Conservation (phyloP, 495 filamentous ascomycete genomes). For the Friedmanniomyces endolithicus region DNA sequence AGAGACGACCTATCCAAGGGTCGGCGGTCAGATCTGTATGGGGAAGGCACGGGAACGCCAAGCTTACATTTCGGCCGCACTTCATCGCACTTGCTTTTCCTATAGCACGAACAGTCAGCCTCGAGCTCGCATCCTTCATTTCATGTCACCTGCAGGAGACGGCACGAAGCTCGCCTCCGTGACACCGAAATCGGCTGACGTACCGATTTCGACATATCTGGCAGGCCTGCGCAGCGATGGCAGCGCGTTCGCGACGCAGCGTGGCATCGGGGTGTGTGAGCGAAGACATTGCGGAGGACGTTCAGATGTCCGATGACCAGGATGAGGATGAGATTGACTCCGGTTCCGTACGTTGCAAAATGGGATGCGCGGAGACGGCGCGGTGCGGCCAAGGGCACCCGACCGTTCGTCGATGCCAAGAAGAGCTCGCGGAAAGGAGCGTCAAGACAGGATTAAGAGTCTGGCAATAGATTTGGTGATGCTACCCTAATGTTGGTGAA, state of each 20-base stretch:
- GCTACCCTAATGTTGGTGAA: too few relatives aligned
- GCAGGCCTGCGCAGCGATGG: conserved; percentile 29
- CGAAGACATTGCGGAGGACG: background rate
- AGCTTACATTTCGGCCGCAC: conserved; percentile 23
- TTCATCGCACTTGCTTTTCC: conserved; percentile 30
- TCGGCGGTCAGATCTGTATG: background rate
- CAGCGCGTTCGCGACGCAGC: conserved; percentile 23
- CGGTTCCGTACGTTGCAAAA: background rate
- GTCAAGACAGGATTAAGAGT: too few relatives aligned
- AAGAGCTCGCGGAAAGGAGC: too few relatives aligned
- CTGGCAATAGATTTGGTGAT: too few relatives aligned
- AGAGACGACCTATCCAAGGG: conserved; percentile 16
- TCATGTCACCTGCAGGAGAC: background rate
- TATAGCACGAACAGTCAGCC: background rate
- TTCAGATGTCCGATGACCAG: background rate
- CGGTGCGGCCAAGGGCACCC: background rate
- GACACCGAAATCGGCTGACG: background rate
- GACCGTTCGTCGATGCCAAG: background rate
- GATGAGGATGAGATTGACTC: background rate
- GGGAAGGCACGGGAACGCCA: background rate
- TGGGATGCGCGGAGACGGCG: background rate
- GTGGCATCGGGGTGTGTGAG: conserved; percentile 2
- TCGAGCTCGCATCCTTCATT: background rate
- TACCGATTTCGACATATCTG: conserved; percentile 26
- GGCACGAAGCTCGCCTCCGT: background rate